Conservation (phyloP, 2,329 filamentous ascomycete genomes). For the Ascochyta viciae-villosae region DNA sequence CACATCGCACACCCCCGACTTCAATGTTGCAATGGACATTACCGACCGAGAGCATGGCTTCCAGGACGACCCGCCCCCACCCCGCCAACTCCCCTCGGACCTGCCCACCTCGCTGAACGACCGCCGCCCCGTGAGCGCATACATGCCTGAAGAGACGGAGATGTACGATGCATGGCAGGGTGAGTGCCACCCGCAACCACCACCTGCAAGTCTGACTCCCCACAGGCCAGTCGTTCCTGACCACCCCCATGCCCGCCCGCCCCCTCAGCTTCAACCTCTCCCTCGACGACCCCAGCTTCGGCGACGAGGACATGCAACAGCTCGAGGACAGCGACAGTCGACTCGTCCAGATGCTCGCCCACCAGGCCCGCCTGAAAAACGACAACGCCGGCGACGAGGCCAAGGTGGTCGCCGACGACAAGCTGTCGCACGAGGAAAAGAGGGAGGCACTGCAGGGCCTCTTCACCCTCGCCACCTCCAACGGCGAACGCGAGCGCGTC, state of each 20-base stretch:
- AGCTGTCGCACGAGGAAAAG: slow-evolving; percentile 79
- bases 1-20: neutral
- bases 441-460: slow-evolving; percentile 81
- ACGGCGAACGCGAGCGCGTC: slow-evolving; percentile 87
- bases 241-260: slow-evolving; percentile 82
- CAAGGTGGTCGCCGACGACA: slow-evolving; percentile 75
- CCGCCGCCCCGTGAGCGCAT: slow-evolving; percentile 70
- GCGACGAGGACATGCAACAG: slow-evolving; percentile 66
- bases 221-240: slow-evolving; percentile 91
- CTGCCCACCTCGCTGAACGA: slow-evolving; percentile 93
- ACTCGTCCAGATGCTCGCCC: slow-evolving; percentile 94
- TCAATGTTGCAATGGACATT: slow-evolving; percentile 47
- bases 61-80: slow-evolving; percentile 43
- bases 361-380: slow-evolving; percentile 85
- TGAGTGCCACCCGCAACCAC: slow-evolving; percentile 50
- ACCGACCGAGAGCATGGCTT: slow-evolving; percentile 45
- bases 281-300: slow-evolving; percentile 78
- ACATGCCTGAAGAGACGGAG: slow-evolving; percentile 80
- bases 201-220: slow-evolving; percentile 2
- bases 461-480: slow-evolving; percentile 94
- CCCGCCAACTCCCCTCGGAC: slow-evolving; percentile 74
- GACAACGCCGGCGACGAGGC: slow-evolving; percentile 76
- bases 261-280: slow-evolving; percentile 86
- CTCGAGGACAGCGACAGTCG: slow-evolving; percentile 82
- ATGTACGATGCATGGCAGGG: slow-evolving; percentile 99